Evolutionary conservation across 305 asterid genomes (phyloP), one percentile per base, ranked within the genome.

Genomic region (Fraxinus albicans): DNA sequence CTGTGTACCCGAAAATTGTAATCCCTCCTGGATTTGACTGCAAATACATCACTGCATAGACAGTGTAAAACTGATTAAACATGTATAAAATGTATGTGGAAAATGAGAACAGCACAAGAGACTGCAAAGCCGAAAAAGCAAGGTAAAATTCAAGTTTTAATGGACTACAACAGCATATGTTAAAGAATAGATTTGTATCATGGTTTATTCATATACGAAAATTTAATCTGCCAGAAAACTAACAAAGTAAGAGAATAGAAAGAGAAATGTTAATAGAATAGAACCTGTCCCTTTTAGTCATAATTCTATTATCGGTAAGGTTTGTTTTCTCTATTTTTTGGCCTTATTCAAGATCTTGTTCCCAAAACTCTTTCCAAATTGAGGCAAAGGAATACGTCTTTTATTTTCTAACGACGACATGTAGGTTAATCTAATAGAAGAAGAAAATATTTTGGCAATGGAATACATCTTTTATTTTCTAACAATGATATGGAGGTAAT

Each of bases 1-100:
- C 93, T 10, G 97, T 92, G 93, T 95, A 93, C 53, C 98, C 98
- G 6, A 88, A 95, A 55, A 95, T 88, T 13, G 98, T 95, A 81
- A 95, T 91, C 44, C 98, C 98, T 15, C 97, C 98, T 0, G 93
- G 95, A 81, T 95, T 95, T 12, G 89, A 86, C 91, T 92, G 98
- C 92, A 93, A 77, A 88, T 95, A 95, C 88, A 90, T 91, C 91
- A 93, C 98, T 95, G 92, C 89, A 82, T 29, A 67, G 63, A 77
- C 80, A 74, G 34, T 35, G 33, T 6, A 53, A 76, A 83, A 42
- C 10, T 29, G 25, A 70, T 33, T 70, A 70, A 31, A 13, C 36
- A 70, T 13, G 25, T 31, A 50, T 1, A 69, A 70, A 65, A 58
- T 70, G 40, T 25, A 70, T 4, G 34, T 13, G 19, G 75, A 69